Evolutionary conservation across 1,284 basidiomycete genomes (phyloP), one percentile per base, ranked within the genome.

Genomic region (Tilletia horrida): DNA sequence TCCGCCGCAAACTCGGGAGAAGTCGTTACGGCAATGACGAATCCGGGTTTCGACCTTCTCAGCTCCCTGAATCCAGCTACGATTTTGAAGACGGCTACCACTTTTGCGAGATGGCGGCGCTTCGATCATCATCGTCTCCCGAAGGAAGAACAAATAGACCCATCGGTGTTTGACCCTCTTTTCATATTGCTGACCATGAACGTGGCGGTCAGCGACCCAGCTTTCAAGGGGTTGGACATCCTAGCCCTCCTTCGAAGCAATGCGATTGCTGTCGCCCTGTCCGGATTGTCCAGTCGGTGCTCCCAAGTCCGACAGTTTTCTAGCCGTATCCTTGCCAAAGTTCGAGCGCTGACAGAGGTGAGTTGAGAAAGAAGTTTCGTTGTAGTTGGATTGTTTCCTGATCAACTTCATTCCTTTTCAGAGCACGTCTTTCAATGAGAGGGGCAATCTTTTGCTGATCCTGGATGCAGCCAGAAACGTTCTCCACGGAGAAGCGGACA

Each of bases 201-300:
- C 0, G 86, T 88, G 64, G 86, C 88, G 72, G 83, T 93, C 31
- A 81, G 83, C 0, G 87, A 88, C 42, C 84, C 84, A 59, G 85
- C 84, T 14, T 79, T 87, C 0, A 87, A 88, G 0, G 87, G 88
- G 0, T 83, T 90, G 68, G 87, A 86, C 40, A 96, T 92, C 92
- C 88, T 96, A 13, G 88, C 91, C 74, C 81, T 97, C 7, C 88
- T 93, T 78, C 84, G 92, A 67, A 91, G 89, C 21, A 94, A 95
- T 73, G 85, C 89, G 3, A 85, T 91, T 13, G 88, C 91, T 44
- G 76, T 97, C 43, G 85, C 90, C 1, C 85, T 96, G 23, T 87
- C 89, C 44, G 86, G 87, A 0, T 81, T 96, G 63, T 90, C 92
- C 0, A 88, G 90, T 1, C 87, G 87, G 67, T 87, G 90, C 73